Base-by-base conservation (phyloP, 371 early-diverging fungal species). In the Mortierella polycephala region DNA sequence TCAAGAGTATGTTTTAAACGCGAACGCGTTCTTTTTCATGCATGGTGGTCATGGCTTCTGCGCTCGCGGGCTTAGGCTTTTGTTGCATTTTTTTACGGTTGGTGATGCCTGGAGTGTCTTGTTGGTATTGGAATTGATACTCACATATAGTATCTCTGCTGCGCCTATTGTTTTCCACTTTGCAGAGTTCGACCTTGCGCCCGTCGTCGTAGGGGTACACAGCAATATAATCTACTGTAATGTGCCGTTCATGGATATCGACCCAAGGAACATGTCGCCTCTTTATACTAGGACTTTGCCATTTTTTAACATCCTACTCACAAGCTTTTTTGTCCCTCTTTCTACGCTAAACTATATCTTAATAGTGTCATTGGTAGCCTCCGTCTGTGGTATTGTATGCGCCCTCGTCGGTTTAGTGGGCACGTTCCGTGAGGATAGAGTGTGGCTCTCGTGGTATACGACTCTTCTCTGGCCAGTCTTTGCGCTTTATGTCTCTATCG, bases 381-480 rank as follows among this genome's bases (percentile, higher is more conserved):
- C 73, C 5, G 30, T 47, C 2, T 7, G 72, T 0, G 79, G 79
- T 1, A 49, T 79, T 23, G 18, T 60, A 10, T 57, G 55, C 18
- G 69, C 86, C 0, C 42, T 88, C 8, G 41, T 89, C 5, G 89
- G 89, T 2, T 81, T 86, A 16, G 69, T 81, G 4, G 89, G 89
- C 2, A 85, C 87, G 58, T 84, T 88, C 76, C 64, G 84, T 13
- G 88, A 89, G 60, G 82, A 88, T 56, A 83, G 89, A 46, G 62
- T 77, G 8, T 62, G 84, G 14, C 67, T 89, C 0, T 81, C 89
- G 2, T 41, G 81, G 5, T 89, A 88, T 56, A 85, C 86, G 39
- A n/a, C 88, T 5, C 39, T 89, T 2, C 62, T 89, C 9, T 89
- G 89, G 89, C 83, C 83, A 1, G 83, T 81, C 57, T 88, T 89